A percentile compares a stretch with the other conserved stretches of the same genome.
Evolutionary conservation across 139 green algal genomes (phyloP).

Genomic region (Chlamydomonas sphaeroides): DNA sequence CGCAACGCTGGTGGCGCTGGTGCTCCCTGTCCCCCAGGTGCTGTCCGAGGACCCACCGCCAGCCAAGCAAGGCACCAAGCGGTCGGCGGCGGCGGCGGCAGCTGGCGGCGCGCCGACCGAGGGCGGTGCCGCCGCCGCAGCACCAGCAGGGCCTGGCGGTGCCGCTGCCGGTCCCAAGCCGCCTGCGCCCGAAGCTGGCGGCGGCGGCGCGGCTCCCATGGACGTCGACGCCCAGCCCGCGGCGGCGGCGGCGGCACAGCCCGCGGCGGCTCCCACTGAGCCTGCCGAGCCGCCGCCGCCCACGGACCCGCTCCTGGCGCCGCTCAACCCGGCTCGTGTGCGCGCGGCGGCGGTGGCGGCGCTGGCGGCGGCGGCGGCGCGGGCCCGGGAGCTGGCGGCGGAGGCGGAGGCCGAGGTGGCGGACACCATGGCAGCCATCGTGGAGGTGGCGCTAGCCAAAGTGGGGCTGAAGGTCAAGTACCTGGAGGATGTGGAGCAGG

Average conservation of each 20-base stretch:
- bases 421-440: conserved; percentile 49
- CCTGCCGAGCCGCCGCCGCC: not conserved
- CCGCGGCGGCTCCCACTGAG: not conserved
- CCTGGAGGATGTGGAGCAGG: conserved; percentile 57
- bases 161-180: no score
- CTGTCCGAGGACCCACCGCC: not conserved
- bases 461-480: conserved; percentile 68
- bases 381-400: conserved; percentile 69
- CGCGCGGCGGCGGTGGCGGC: conserved; percentile 42
- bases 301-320: not conserved
- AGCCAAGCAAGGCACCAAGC: no score
- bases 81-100: no score
- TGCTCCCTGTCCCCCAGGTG: conserved; percentile 1
- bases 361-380: conserved; percentile 45
- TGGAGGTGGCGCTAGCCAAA: conserved; percentile 70
- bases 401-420: conserved; percentile 84
- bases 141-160: no score
- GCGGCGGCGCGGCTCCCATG: not conserved
- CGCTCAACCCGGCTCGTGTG: conserved; percentile 16
- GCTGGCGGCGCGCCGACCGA: no score
- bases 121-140: no score
- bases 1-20: no score
- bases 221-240: not conserved
- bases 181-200: no score
- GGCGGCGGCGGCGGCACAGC: not conserved